Evolutionary conservation across 163 green algal species (phyloP).

Genomic region (Coccomyxa subellipsoidea): DNA sequence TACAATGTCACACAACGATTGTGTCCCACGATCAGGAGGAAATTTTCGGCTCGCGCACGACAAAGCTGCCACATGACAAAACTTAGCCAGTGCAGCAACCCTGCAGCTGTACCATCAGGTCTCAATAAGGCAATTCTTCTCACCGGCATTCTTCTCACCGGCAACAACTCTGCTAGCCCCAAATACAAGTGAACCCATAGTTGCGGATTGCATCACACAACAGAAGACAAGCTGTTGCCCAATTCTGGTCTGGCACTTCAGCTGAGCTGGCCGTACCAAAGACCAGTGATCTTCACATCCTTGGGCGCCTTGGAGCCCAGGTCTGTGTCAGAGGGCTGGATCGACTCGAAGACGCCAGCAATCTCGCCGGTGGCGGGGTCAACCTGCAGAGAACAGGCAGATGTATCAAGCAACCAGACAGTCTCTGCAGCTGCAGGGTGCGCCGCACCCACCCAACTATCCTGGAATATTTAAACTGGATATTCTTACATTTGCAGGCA

Average conservation of each 20-base stretch:
- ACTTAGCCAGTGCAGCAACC: not conserved
- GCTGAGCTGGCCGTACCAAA: constrained; percentile 79
- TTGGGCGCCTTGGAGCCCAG: constrained; percentile 97
- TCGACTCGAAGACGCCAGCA: constrained; percentile 94
- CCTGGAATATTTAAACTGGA: no score
- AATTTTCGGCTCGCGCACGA: not conserved
- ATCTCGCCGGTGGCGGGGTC: constrained; percentile 91
- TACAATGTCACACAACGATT: not conserved
- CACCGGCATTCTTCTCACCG: not conserved
- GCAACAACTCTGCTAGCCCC: no score
- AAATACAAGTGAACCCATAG: no score
- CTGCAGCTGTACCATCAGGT: not conserved
- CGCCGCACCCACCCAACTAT: no score
- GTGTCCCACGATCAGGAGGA: not conserved
- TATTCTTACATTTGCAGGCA: no score
- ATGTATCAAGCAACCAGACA: no score
- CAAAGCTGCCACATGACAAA: not conserved
- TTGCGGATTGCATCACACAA: no score
- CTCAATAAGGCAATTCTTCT: no score
- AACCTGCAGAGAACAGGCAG: constrained; percentile 47
- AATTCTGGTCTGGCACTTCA: not conserved
- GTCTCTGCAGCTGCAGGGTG: no score
- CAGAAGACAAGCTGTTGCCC: not conserved
- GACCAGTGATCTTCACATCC: constrained; percentile 97
- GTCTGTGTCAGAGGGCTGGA: constrained; percentile 99